Evolutionary conservation across 148 eudicot genomes (phyloP), one percentile per base, ranked within the genome.

Genomic region (Nyssa sinensis): DNA sequence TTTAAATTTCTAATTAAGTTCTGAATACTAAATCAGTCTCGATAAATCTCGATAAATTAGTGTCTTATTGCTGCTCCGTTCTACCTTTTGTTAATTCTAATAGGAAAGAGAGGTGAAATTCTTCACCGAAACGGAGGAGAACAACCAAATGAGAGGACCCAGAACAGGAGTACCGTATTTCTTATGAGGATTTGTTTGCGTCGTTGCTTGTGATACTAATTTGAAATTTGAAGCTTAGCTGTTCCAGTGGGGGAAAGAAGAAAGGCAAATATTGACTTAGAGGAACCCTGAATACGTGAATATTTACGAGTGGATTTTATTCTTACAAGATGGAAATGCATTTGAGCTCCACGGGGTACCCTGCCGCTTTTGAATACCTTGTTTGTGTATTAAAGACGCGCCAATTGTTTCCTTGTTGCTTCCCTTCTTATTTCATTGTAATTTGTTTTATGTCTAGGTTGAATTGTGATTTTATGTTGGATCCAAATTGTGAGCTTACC

Each of bases 121-220:
- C 71, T 95, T 95, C 86, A 92, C 99, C 0, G 99, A 95, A 83
- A 95, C 99, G 1, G 99, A 95, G 71, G 99, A 95, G 83, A 95
- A 95, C 93, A 95, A 93, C 83, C 98, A 93, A 80, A 95, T 95
- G 99, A 84, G 99, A 80, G 99, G 99, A 44, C 99, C 99, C 27
- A 91, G 99, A 73, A 89, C 93, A 8, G 99, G 97, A 79, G 99
- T 95, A 67, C 99, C 99, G 14, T 95, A 95, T 85, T 95, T 95
- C 88, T 86, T 95, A 63, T 95, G 79, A 89, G 70, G 77, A 80
- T 77, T 68, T 39, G 17, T 70, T 59, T 32, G 58, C 73, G 64
- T 63, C 75, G 9, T 59, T 61, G 73, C 78, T 16, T 72, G 73
- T 72, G 67, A 70, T 47, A 66, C 71, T 72, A 29, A 61, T 68